These are phyloP conservation scores for Myrica gale DNA, from an alignment of 306 rosid genomes.

Conservation along the genomic window DNA sequence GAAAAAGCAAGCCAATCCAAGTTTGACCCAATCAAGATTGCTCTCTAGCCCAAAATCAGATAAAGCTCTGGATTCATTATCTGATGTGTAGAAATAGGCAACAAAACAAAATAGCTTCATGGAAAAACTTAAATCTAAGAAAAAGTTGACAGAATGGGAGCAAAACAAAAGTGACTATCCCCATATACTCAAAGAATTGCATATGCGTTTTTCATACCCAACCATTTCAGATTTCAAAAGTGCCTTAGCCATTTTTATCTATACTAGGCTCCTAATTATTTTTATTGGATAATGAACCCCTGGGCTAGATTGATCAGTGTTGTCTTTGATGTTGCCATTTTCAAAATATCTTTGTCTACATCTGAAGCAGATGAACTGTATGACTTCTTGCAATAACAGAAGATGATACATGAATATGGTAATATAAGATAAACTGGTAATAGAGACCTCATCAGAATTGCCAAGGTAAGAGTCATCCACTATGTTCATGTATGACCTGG, in stretches of 20 bases:
- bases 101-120: neutral
- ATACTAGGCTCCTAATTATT: neutral
- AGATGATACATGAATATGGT: neutral
- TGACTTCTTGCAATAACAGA: neutral
- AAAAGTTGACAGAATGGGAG: neutral
- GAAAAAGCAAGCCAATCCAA: too few relatives aligned
- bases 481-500: slow-evolving; percentile 53
- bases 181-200: neutral
- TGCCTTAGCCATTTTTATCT: neutral
- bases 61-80: neutral
- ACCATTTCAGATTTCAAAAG: neutral
- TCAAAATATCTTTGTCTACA: neutral
- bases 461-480: slow-evolving; percentile 73
- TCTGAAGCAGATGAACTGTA: neutral
- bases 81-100: neutral
- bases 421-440: slow-evolving; percentile 14
- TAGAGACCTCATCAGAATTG: slow-evolving; percentile 61
- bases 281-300: neutral
- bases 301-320: neutral
- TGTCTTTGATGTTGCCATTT: neutral
- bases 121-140: slow-evolving; percentile 1
- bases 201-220: neutral
- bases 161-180: neutral
- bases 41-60: neutral
- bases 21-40: neutral